These are phyloP conservation scores for Hyphodiscus sp. DNA, from an alignment of 2,329 filamentous ascomycete genomes.

Conservation along the genomic window DNA sequence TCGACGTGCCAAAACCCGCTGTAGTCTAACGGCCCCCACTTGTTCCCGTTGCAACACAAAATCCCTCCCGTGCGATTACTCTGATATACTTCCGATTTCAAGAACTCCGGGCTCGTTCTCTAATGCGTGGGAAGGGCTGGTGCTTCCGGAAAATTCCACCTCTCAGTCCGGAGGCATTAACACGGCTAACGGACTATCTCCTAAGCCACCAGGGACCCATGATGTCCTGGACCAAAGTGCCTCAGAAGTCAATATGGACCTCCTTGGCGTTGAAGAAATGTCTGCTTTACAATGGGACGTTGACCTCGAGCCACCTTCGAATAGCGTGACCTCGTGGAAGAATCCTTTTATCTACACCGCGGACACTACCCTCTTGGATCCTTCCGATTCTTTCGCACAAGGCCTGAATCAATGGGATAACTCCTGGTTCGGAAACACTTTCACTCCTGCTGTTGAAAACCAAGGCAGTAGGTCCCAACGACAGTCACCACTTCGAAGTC, in stretches of 20 bases:
- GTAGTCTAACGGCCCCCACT: background rate
- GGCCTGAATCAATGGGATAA: background rate
- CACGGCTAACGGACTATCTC: no score
- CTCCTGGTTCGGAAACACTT: background rate
- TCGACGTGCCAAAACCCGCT: background rate
- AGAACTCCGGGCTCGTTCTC: background rate
- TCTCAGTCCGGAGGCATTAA: background rate
- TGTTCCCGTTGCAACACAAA: background rate
- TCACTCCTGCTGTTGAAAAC: background rate
- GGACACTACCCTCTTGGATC: background rate
- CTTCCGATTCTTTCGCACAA: background rate
- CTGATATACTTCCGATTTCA: background rate
- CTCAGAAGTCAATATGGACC: background rate
- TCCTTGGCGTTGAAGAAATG: background rate
- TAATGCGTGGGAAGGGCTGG: background rate
- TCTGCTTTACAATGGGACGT: background rate
- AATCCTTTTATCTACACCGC: background rate
- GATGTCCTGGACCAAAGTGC: background rate
- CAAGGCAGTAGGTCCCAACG: background rate
- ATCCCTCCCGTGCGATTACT: background rate
- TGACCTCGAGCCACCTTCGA: background rate
- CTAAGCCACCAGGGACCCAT: background rate
- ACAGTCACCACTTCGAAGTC: background rate
- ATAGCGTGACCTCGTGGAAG: background rate
- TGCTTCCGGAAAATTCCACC: background rate